These are phyloP conservation scores for Ophiostoma sp. DNA, from an alignment of 2,329 filamentous ascomycete species.

Conservation along the genomic window DNA sequence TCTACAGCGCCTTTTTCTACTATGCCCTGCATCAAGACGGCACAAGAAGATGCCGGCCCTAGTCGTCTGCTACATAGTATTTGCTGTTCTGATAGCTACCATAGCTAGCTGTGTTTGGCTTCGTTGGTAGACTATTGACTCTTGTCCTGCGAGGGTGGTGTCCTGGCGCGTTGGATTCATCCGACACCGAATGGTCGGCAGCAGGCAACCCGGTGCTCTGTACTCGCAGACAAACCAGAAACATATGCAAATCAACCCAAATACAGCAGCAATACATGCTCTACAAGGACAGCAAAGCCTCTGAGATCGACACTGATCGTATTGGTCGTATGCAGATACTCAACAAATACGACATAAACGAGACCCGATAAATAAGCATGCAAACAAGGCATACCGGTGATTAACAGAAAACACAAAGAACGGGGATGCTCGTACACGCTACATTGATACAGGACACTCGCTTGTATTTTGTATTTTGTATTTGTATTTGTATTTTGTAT, in stretches of 20 bases:
- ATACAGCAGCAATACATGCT: neutral
- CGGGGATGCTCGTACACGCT: neutral
- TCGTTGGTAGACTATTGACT: neutral
- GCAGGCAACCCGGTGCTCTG: neutral
- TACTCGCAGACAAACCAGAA: neutral
- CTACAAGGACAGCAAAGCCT: no score
- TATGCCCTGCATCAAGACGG: neutral
- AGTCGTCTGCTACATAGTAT: neutral
- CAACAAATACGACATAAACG: constrained; percentile 7
- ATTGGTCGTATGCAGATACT: neutral
- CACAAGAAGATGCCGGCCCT: constrained; percentile 4
- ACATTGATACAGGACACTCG: neutral
- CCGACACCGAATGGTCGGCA: neutral
- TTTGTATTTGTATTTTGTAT: neutral
- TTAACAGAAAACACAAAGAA: neutral
- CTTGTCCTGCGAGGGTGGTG: neutral
- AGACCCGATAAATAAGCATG: constrained; percentile 10
- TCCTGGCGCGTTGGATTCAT: neutral
- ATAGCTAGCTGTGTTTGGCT: neutral
- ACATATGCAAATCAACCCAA: neutral
- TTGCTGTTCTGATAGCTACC: neutral
- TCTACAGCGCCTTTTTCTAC: neutral
- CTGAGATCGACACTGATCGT: neutral
- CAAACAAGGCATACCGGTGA: neutral
- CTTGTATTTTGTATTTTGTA: no score